Evolutionary conservation across 768 basidiomycete species (phyloP).

Genomic region (Gymnopilus dilepis): DNA sequence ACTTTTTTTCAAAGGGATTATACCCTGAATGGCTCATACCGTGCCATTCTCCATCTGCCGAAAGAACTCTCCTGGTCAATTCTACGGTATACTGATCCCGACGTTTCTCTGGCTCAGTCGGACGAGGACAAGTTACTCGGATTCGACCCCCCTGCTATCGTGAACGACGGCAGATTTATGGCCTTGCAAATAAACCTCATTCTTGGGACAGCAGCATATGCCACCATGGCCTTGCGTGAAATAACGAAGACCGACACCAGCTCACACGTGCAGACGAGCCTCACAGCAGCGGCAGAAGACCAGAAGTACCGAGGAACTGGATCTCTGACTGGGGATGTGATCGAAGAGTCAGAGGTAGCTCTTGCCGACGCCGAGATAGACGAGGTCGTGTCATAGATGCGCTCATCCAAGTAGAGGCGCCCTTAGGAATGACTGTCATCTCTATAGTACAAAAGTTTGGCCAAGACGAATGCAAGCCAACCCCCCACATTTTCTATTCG

Average conservation of each 20-base stretch:
- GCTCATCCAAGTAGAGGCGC: too few relatives aligned
- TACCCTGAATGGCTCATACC: conserved; percentile 90
- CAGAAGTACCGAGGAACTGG: conserved; percentile 72
- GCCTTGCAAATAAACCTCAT: conserved; percentile 86
- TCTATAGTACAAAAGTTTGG: background rate
- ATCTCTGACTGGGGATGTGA: conserved; percentile 17
- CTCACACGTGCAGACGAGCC: conserved; percentile 83
- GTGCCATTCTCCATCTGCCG: conserved; percentile 88
- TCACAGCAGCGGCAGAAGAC: conserved; percentile 81
- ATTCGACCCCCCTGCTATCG: conserved; percentile 71
- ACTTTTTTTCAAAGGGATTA: conserved; percentile 69
- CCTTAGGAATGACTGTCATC: background rate
- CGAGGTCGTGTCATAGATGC: background rate
- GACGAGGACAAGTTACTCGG: conserved; percentile 93
- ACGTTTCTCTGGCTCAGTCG: conserved; percentile 88
- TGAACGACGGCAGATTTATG: conserved; percentile 79
- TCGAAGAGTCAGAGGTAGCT: conserved; percentile 10
- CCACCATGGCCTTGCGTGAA: conserved; percentile 97
- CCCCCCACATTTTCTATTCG: too few relatives aligned
- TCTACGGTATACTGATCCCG: conserved; percentile 90
- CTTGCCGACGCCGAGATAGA: background rate
- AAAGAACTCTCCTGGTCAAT: conserved; percentile 81
- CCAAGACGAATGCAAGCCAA: background rate
- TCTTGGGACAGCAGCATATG: conserved; percentile 93
- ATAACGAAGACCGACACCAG: conserved; percentile 96